phyloP scores from a whole-genome alignment of 257 asterid genomes.

The Solanum acaule region DNA sequence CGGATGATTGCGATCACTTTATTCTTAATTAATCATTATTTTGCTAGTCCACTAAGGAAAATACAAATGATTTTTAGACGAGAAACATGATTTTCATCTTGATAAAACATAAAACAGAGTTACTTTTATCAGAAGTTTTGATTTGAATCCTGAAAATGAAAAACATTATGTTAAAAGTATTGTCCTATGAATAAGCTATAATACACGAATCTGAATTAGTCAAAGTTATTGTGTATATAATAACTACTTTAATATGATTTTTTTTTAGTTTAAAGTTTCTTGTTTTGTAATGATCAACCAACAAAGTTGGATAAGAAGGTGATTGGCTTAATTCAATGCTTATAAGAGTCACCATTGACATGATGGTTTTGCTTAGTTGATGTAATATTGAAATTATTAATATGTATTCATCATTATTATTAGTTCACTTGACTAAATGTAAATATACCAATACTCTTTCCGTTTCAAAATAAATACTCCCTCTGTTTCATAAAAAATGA shows the following conservation, averaged over 20 bases:
- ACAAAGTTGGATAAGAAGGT: not conserved
- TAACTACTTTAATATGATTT: not conserved
- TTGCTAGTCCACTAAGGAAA: not conserved
- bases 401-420: not conserved
- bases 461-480: not conserved
- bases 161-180: not conserved
- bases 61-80: accelerated
- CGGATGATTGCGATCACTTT: not conserved
- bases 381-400: not conserved
- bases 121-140: too few relatives aligned
- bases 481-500: too few relatives aligned
- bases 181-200: not conserved
- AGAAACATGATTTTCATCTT: too few relatives aligned
- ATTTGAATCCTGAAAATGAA: not conserved
- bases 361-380: not conserved
- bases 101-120: too few relatives aligned
- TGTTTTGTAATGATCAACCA: not conserved
- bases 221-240: not conserved
- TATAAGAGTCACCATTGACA: not conserved
- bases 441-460: not conserved
- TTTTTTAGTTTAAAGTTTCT: not conserved
- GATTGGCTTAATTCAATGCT: not conserved
- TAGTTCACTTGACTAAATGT: not conserved
- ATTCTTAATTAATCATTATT: not conserved
- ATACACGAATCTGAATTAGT: not conserved